Evolutionary conservation across 129 eudicot species (phyloP).

Genomic region (Flaveria trinervia): DNA sequence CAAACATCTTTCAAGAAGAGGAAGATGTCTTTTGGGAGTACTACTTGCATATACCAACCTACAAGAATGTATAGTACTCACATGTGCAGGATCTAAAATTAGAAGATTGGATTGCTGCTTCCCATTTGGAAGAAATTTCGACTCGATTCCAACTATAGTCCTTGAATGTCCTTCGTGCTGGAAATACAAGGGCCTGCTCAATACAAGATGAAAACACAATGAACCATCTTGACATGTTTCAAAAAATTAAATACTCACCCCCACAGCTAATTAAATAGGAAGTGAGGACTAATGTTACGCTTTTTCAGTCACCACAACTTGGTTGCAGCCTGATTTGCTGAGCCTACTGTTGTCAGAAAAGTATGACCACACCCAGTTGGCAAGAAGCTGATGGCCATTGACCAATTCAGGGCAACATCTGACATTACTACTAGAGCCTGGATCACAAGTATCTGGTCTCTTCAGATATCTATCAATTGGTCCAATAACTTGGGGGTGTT

Average conservation of each 20-base stretch:
- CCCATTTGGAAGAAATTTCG: constrained; percentile 54
- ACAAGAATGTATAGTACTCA: constrained; percentile 48
- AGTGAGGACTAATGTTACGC: constrained; percentile 48
- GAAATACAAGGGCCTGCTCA: constrained; percentile 91
- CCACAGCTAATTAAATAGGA: not conserved
- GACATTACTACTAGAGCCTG: constrained; percentile 19
- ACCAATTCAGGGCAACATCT: constrained; percentile 6
- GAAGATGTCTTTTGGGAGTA: no score
- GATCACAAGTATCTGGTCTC: constrained; percentile 22
- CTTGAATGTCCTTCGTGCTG: constrained; percentile 98
- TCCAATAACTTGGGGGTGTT: constrained; percentile 47
- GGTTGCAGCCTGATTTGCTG: constrained; percentile 29
- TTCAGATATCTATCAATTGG: constrained; percentile 79
- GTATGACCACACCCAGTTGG: constrained; percentile 90
- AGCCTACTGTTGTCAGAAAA: constrained; percentile 48
- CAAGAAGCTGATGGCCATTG: constrained; percentile 60
- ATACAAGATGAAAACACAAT: not conserved
- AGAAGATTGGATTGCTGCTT: constrained; percentile 59
- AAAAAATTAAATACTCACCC: not conserved
- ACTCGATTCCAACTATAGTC: constrained; percentile 91
- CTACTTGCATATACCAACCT: not conserved
- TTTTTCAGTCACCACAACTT: constrained; percentile 62
- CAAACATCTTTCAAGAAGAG: no score
- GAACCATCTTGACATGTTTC: no score
- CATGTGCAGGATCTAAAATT: constrained; percentile 78